Percentiles rank a stretch among this genome's conserved stretches.
Conservation (phyloP, 768 basidiomycete genomes). For the Candolleomyces eurysporus region DNA sequence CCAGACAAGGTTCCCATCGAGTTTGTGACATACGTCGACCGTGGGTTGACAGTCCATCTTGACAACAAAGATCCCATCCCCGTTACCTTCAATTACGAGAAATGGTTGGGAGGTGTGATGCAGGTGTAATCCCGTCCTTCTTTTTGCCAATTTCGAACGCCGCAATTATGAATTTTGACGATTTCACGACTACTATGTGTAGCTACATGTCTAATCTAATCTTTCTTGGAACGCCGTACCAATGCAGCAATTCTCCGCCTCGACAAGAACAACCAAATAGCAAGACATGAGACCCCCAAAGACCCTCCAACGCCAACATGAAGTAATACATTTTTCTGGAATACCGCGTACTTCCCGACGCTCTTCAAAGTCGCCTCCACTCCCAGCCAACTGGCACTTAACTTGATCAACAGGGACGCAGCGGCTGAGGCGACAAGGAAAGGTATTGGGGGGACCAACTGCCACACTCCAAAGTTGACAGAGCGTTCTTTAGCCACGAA, state of each 20-base stretch:
- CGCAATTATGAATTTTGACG: background rate
- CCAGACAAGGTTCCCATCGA: constrained; percentile 41
- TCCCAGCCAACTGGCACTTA: constrained; percentile 21
- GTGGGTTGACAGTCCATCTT: constrained; percentile 49
- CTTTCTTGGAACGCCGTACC: background rate
- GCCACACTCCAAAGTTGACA: constrained; percentile 18
- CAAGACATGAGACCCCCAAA: constrained; percentile 23
- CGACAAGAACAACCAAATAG: constrained; percentile 28
- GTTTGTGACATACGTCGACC: constrained; percentile 45
- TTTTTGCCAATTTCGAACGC: background rate
- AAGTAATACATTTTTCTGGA: constrained; percentile 22
- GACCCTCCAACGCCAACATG: constrained; percentile 34
- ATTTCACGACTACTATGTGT: no score
- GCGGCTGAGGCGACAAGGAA: constrained; percentile 18
- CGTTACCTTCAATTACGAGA: constrained; percentile 45
- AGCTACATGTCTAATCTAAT: background rate
- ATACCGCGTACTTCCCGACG: constrained; percentile 23
- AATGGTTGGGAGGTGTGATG: constrained; percentile 35
- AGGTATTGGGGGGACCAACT: constrained; percentile 21
- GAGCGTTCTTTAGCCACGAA: constrained; percentile 30
- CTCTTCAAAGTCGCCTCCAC: constrained; percentile 13
- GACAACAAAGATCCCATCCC: constrained; percentile 71
- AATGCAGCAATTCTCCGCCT: constrained; percentile 2
- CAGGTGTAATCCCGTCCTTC: background rate
- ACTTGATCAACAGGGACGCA: constrained; percentile 26